A percentile compares a stretch with the other conserved stretches of the same genome.
Evolutionary conservation across 805 yeast genomes (phyloP).

Genomic region (Metschnikowia hibisci): DNA sequence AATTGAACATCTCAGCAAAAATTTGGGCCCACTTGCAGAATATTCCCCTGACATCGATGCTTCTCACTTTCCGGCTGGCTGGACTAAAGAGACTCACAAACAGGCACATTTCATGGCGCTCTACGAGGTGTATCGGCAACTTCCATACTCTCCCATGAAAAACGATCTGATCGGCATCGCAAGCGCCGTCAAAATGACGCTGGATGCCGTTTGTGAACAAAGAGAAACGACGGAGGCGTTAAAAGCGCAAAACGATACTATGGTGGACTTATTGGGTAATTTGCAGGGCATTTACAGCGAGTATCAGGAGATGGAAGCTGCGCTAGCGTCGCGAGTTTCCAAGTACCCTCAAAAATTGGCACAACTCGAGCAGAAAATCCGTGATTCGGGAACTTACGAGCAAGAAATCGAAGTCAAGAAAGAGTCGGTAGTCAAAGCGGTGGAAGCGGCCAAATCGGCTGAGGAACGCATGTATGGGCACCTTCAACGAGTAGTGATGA

Average conservation of each 20-base stretch:
- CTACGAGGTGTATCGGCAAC: conserved; percentile 12
- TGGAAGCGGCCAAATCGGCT: conserved; percentile 5
- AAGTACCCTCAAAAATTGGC: conserved; percentile 13
- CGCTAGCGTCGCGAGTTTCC: conserved; percentile 4
- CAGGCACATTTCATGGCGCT: conserved; percentile 14
- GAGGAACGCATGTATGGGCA: conserved; percentile 15
- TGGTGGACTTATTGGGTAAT: neutral
- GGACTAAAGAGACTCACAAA: conserved; percentile 7
- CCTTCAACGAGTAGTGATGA: conserved; percentile 19
- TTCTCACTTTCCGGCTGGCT: neutral
- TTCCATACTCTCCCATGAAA: conserved; percentile 17
- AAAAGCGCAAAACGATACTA: neutral
- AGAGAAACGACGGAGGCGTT: conserved; percentile 5
- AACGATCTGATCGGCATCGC: conserved; percentile 22
- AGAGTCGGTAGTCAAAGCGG: neutral
- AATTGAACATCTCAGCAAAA: conserved; percentile 8
- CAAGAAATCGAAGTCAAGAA: conserved; percentile 6
- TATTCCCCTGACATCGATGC: neutral
- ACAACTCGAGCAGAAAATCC: conserved; percentile 5
- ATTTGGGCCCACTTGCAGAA: conserved; percentile 5
- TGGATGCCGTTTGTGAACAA: conserved; percentile 14
- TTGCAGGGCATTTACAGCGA: conserved; percentile 8
- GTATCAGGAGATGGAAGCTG: conserved; percentile 9
- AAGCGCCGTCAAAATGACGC: conserved; percentile 15
- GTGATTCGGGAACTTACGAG: conserved; percentile 4